Percentiles rank a stretch among this genome's conserved stretches.
phyloP scores from a whole-genome alignment of 495 filamentous ascomycete genomes.

The Aspergillus biplanus region DNA sequence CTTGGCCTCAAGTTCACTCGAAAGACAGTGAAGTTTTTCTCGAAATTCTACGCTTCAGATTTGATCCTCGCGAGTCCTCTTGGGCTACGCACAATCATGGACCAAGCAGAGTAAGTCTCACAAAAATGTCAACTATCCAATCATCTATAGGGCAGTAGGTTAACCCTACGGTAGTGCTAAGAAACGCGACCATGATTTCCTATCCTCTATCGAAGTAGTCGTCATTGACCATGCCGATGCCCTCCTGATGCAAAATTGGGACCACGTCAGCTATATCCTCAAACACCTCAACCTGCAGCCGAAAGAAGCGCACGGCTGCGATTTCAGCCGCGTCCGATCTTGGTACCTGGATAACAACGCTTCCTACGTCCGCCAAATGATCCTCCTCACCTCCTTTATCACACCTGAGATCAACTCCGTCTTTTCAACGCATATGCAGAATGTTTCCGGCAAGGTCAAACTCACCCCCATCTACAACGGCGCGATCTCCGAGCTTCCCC shows the following conservation, averaged over 20 bases:
- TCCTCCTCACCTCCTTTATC: constrained; percentile 78
- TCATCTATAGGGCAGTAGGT: not conserved
- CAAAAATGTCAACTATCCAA: not conserved
- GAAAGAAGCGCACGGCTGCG: constrained; percentile 86
- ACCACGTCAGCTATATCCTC: constrained; percentile 88
- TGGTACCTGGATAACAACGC: constrained; percentile 93
- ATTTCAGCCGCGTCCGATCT: constrained; percentile 85
- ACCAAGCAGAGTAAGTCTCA: constrained; percentile 59
- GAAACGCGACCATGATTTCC: constrained; percentile 86
- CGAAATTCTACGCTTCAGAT: constrained; percentile 95
- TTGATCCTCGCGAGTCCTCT: constrained; percentile 90
- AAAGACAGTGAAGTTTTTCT: constrained; percentile 92
- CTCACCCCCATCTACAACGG: constrained; percentile 67
- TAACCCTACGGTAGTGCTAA: constrained; percentile 52
- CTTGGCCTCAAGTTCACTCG: constrained; percentile 92
- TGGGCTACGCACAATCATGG: constrained; percentile 86
- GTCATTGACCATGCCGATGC: constrained; percentile 93
- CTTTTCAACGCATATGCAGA: constrained; percentile 74
- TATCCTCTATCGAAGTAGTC: constrained; percentile 88
- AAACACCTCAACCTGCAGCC: constrained; percentile 91
- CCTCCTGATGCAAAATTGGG: constrained; percentile 97
- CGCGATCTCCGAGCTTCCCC: constrained; percentile 63
- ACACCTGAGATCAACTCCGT: constrained; percentile 87
- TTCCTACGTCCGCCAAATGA: constrained; percentile 77
- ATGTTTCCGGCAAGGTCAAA: constrained; percentile 76